phyloP scores from a whole-genome alignment of 2,329 filamentous ascomycete species.

The Pseudocercospora macadamiae region DNA sequence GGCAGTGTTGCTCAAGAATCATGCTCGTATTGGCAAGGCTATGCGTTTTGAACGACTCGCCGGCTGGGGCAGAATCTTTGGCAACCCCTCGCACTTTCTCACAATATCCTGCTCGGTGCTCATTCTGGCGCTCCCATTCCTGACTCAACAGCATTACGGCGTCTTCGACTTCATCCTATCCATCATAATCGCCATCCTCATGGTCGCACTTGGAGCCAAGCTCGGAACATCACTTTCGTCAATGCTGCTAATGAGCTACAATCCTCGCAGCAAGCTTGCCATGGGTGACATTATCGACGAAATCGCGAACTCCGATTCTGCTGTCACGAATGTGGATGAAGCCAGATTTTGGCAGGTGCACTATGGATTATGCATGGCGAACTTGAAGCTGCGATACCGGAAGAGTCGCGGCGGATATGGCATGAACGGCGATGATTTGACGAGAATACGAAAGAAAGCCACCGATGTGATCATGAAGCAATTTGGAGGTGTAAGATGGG shows the following conservation, averaged over 20 bases:
- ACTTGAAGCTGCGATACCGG: conserved; percentile 75
- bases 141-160: conserved; percentile 78
- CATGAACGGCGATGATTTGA: conserved; percentile 58
- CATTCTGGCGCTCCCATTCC: conserved; percentile 77
- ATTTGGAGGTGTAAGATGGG: conserved; percentile 87
- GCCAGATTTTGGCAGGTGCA: conserved; percentile 99
- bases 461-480: conserved; percentile 79
- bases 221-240: conserved; percentile 84
- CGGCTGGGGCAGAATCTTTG: conserved; percentile 80
- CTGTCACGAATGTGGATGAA: conserved; percentile 78
- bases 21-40: conserved; percentile 86
- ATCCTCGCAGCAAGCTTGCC: conserved; percentile 43
- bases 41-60: conserved; percentile 85
- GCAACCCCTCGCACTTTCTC: conserved; percentile 92
- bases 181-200: conserved; percentile 76
- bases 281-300: conserved; percentile 69
- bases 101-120: conserved; percentile 84
- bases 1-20: conserved; percentile 84
- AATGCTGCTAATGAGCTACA: conserved; percentile 95
- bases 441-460: conserved; percentile 74
- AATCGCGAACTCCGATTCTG: conserved; percentile 74
- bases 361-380: conserved; percentile 95
- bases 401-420: conserved; percentile 64
- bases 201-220: conserved; percentile 84
- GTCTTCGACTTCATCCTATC: conserved; percentile 86